These are phyloP conservation scores for Datura wrightii DNA, from an alignment of 257 asterid species.

Conservation along the genomic window DNA sequence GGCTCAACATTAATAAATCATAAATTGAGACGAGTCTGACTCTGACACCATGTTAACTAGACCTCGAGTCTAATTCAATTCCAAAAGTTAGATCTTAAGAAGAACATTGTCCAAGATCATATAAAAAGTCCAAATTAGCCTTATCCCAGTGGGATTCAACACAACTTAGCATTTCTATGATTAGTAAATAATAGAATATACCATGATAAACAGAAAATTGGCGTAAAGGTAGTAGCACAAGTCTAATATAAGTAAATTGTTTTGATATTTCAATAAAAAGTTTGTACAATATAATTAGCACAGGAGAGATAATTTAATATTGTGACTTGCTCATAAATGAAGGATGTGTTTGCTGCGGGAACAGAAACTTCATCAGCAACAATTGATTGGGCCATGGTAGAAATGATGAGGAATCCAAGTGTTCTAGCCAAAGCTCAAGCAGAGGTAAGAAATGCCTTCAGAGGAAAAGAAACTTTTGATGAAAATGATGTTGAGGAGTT, in stretches of 20 bases:
- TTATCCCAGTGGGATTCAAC: too few species aligned
- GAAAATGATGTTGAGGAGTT: conserved; percentile 10
- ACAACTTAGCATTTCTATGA: background rate
- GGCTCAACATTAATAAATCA: too few species aligned
- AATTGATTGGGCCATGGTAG: conserved; percentile 20
- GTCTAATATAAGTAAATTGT: background rate
- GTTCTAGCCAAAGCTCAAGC: conserved; percentile 18
- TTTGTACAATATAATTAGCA: background rate
- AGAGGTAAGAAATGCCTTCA: background rate
- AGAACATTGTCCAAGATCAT: too few species aligned
- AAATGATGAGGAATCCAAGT: conserved; percentile 34
- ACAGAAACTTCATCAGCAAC: conserved; percentile 34
- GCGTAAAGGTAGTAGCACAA: too few species aligned
- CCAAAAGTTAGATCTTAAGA: too few species aligned
- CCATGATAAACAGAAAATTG: too few species aligned
- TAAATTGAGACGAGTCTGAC: too few species aligned
- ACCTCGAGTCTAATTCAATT: too few species aligned
- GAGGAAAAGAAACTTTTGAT: background rate
- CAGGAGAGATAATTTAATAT: background rate
- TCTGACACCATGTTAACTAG: too few species aligned
- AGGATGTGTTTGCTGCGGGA: conserved; percentile 18
- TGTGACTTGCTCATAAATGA: background rate
- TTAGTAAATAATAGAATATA: too few species aligned
- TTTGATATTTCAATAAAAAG: background rate
- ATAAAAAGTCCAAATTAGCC: too few species aligned